A percentile compares a stretch with the other conserved stretches of the same genome.
Evolutionary conservation across 345 rosid species (phyloP).

Genomic region (Moricandia moricandioides): DNA sequence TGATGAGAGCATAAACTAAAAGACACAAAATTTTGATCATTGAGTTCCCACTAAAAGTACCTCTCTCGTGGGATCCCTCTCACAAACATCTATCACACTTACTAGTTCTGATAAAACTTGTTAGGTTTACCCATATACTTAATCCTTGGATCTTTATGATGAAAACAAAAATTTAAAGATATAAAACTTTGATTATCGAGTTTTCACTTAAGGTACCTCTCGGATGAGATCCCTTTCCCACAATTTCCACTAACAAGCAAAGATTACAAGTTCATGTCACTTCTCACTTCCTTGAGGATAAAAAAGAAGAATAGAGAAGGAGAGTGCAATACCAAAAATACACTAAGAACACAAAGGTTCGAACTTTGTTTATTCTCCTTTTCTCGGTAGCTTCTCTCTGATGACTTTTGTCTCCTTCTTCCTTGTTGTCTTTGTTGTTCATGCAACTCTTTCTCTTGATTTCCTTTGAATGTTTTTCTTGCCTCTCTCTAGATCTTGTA

Average conservation of each 20-base stretch:
- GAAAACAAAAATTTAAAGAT: background rate
- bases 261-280: background rate
- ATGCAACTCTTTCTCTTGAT: background rate
- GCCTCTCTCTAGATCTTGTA: background rate
- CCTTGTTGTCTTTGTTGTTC: background rate
- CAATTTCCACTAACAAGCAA: background rate
- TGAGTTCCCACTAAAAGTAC: too few relatives aligned
- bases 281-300: background rate
- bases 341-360: background rate
- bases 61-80: too few relatives aligned
- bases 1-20: too few relatives aligned
- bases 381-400: background rate
- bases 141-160: background rate
- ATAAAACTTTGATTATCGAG: background rate
- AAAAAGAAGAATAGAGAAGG: background rate
- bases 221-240: background rate
- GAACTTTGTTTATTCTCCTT: background rate
- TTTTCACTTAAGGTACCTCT: background rate
- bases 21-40: too few relatives aligned
- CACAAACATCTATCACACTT: too few relatives aligned
- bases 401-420: background rate
- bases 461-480: background rate
- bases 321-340: background rate
- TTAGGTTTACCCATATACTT: background rate
- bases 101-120: background rate